Conservation (phyloP, 352 stramenopile species). For the Pythium periplocum region DNA sequence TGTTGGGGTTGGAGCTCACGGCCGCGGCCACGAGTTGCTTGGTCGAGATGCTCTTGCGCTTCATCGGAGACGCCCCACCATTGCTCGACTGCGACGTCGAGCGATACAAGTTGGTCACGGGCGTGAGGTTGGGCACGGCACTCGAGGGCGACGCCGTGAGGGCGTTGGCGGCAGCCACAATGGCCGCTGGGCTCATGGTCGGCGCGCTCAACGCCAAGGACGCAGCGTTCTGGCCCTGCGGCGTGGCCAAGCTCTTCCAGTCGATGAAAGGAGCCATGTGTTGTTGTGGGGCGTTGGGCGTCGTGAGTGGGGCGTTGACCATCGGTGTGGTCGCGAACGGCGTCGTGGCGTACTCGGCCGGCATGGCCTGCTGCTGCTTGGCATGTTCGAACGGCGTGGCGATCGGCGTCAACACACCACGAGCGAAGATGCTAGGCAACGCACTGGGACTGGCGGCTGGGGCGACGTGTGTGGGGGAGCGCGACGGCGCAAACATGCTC, state of each 20-base stretch:
- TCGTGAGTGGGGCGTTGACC: conserved; percentile 19
- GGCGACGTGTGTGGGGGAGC: background rate
- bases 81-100: conserved; percentile 9
- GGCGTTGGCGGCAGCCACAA: background rate
- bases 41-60: conserved; percentile 74
- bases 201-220: conserved; percentile 1
- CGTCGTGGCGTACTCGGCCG: conserved; percentile 9
- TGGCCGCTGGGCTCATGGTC: background rate
- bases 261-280: conserved; percentile 19
- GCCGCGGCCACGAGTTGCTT: conserved; percentile 54
- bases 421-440: conserved; percentile 20
- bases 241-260: conserved; percentile 21
- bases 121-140: conserved; percentile 8
- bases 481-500: conserved; percentile 2
- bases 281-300: conserved; percentile 13
- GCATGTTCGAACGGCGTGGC: conserved; percentile 17
- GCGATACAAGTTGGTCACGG: conserved; percentile 22
- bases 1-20: conserved; percentile 8
- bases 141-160: background rate
- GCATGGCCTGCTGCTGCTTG: background rate
- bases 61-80: conserved; percentile 48
- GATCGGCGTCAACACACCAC: conserved; percentile 20
- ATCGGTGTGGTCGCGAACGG: conserved; percentile 19
- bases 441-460: conserved; percentile 12
- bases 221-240: conserved; percentile 5